These are phyloP conservation scores for Stephania cephalantha DNA, from an alignment of 164 flowering plant species.

Conservation along the genomic window DNA sequence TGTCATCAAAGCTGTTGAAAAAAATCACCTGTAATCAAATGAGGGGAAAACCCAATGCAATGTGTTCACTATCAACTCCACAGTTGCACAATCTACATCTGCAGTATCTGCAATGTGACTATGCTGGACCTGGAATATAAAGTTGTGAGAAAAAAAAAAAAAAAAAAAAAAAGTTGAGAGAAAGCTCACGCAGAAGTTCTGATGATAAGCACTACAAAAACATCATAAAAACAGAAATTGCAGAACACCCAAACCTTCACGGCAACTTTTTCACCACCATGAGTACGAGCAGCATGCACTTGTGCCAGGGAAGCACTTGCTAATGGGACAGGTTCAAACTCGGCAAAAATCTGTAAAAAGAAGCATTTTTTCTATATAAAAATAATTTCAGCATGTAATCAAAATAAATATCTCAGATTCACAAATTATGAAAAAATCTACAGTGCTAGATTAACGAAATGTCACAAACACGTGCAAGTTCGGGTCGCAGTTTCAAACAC, in stretches of 20 bases:
- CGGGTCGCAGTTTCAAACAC: not conserved
- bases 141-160: conserved; percentile 1
- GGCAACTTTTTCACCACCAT: conserved; percentile 90
- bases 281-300: conserved; percentile 85
- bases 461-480: not conserved
- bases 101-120: conserved; percentile 98
- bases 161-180: not conserved
- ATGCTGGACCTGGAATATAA: conserved; percentile 78
- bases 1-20: conserved; percentile 1
- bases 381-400: no score
- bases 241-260: conserved; percentile 60
- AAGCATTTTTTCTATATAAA: not conserved
- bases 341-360: conserved; percentile 54
- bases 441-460: not conserved
- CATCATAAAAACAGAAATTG: not conserved
- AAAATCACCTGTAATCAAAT: conserved; percentile 82
- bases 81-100: conserved; percentile 85
- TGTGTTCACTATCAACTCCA: conserved; percentile 68
- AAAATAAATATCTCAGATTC: not conserved
- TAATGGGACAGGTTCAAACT: conserved; percentile 78
- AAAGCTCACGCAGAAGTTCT: not conserved
- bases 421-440: not conserved
- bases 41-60: conserved; percentile 71
- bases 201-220: not conserved
- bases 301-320: conserved; percentile 99